A percentile compares a stretch with the other conserved stretches of the same genome.
Evolutionary conservation across 129 eudicot species (phyloP).

Genomic region (Flaveria ramosissima): DNA sequence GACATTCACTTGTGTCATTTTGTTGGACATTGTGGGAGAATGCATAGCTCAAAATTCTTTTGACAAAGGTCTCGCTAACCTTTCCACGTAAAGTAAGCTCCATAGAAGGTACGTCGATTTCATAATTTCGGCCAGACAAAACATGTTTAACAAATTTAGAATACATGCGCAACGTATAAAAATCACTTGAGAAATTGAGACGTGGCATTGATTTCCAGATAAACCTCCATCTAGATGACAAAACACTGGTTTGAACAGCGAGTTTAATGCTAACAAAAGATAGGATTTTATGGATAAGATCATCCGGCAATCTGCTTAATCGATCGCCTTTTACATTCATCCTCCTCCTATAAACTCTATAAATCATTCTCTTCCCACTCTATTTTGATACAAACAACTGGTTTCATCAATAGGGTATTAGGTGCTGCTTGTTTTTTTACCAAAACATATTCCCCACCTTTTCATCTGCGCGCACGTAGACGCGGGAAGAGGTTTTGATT

Average conservation of each 20-base stretch:
- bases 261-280: constrained; percentile 7
- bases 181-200: neutral
- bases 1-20: neutral
- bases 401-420: no score
- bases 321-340: constrained; percentile 7
- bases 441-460: no score
- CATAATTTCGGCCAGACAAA: neutral
- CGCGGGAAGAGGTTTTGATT: no score
- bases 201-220: neutral
- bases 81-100: neutral
- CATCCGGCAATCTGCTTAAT: constrained; percentile 26
- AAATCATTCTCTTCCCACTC: neutral
- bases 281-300: constrained; percentile 21
- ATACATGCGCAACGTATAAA: neutral
- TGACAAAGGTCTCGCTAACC: neutral
- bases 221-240: constrained; percentile 9
- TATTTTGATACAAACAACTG: neutral
- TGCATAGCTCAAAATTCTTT: constrained; percentile 11
- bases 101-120: neutral
- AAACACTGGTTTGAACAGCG: neutral
- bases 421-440: no score
- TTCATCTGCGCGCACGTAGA: no score
- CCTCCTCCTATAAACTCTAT: neutral
- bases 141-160: neutral
- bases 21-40: constrained; percentile 19